phyloP scores from a whole-genome alignment of 192 early-diverging fungal genomes.

The Backusella westeae region DNA sequence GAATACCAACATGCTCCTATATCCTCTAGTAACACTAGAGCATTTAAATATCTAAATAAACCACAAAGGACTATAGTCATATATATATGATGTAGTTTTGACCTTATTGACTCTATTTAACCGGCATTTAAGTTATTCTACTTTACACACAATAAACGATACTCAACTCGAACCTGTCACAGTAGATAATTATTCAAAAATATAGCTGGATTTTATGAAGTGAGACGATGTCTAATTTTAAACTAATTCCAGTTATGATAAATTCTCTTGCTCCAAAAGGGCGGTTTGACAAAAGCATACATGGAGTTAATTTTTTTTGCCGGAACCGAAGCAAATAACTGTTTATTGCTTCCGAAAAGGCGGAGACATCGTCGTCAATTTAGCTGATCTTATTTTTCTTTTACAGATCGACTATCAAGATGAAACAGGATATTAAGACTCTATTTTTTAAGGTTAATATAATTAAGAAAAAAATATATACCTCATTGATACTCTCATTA shows the following conservation, averaged over 20 bases:
- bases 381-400: not conserved
- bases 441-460: not conserved
- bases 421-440: not conserved
- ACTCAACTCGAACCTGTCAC: not conserved
- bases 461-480: not conserved
- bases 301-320: not conserved
- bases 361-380: not conserved
- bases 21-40: not conserved
- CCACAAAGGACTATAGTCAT: not conserved
- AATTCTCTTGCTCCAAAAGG: not conserved
- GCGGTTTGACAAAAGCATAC: not conserved
- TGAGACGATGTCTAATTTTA: not conserved
- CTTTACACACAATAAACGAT: not conserved
- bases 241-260: not conserved
- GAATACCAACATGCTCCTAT: not conserved
- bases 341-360: not conserved
- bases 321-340: not conserved
- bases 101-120: not conserved
- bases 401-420: not conserved
- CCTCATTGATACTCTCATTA: no score
- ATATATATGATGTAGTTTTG: not conserved
- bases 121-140: not conserved
- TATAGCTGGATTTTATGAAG: not conserved
- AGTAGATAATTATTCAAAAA: not conserved
- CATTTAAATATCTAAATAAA: not conserved